A percentile compares a stretch with the other conserved stretches of the same genome.
Evolutionary conservation across 495 filamentous ascomycete genomes (phyloP).

Genomic region (Lichenothelia convexa): DNA sequence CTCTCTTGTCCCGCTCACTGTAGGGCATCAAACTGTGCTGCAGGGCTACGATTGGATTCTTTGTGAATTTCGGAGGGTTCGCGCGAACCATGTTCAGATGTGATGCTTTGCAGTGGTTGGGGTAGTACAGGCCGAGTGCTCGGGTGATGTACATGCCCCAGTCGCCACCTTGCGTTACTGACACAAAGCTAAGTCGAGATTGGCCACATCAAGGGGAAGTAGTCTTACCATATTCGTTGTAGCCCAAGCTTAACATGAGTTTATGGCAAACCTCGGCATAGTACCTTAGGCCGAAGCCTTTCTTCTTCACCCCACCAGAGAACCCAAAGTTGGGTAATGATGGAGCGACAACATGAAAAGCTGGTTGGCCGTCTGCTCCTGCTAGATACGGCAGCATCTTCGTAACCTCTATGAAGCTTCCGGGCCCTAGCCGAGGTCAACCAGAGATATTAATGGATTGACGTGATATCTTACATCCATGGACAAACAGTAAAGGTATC

Average conservation of each 20-base stretch:
- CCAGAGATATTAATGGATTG: too few species aligned
- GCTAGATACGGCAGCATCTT: constrained; percentile 6
- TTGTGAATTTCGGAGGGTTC: constrained; percentile 6
- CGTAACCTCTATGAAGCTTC: constrained; percentile 5
- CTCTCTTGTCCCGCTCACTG: constrained; percentile 18
- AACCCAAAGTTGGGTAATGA: constrained; percentile 10
- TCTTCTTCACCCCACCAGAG: constrained; percentile 9
- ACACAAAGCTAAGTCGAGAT: neutral
- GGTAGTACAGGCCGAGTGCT: constrained; percentile 23
- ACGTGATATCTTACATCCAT: too few species aligned
- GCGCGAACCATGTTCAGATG: constrained; percentile 24
- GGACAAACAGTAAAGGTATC: constrained; percentile 27
- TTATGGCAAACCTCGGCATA: constrained; percentile 27
- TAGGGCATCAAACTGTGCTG: constrained; percentile 22
- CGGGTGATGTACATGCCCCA: constrained; percentile 30
- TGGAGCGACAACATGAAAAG: constrained; percentile 12
- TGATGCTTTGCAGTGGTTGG: constrained; percentile 24
- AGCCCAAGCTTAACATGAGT: constrained; percentile 27
- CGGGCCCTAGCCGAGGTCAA: constrained; percentile 3
- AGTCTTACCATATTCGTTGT: constrained; percentile 25
- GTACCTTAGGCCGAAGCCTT: constrained; percentile 25
- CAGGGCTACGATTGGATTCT: constrained; percentile 19
- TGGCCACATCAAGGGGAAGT: constrained; percentile 2
- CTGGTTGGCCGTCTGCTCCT: constrained; percentile 5
- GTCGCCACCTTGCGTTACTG: constrained; percentile 33